Conservation (phyloP, 225 moss, liverwort and hornwort genomes). For the Climacium dendroides region DNA sequence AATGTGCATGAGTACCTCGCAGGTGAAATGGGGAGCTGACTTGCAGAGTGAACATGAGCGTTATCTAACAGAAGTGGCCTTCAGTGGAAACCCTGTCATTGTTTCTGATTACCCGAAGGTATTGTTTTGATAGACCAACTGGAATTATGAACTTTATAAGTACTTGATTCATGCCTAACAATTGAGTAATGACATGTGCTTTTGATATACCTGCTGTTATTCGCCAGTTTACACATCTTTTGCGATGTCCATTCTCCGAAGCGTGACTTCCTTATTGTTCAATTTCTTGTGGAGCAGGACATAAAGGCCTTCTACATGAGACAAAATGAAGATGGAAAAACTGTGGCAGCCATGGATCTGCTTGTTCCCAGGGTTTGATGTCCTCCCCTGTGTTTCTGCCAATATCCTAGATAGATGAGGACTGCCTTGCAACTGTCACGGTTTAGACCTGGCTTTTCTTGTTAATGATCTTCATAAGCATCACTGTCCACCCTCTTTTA, state of each 20-base stretch:
- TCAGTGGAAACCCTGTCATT: constrained; percentile 73
- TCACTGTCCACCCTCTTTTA: background rate
- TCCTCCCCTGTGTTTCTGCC: background rate
- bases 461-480: background rate
- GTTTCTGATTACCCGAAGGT: constrained; percentile 99
- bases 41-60: constrained; percentile 97
- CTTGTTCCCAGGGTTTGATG: constrained; percentile 78
- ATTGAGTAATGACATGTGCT: background rate
- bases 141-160: background rate
- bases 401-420: background rate
- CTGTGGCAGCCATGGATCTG: constrained; percentile 97
- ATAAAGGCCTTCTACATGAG: constrained; percentile 99
- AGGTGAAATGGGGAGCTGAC: constrained; percentile 94
- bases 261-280: background rate
- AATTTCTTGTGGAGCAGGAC: constrained; percentile 36
- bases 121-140: background rate
- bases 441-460: background rate
- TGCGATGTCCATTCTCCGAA: background rate
- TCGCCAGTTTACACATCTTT: background rate
- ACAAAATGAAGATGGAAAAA: constrained; percentile 89
- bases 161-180: background rate
- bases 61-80: constrained; percentile 84
- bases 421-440: background rate
- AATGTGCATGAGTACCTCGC: background rate
- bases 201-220: background rate